Evolutionary conservation across 169 alveolate species (phyloP).

Genomic region (Perkinsus olseni): DNA sequence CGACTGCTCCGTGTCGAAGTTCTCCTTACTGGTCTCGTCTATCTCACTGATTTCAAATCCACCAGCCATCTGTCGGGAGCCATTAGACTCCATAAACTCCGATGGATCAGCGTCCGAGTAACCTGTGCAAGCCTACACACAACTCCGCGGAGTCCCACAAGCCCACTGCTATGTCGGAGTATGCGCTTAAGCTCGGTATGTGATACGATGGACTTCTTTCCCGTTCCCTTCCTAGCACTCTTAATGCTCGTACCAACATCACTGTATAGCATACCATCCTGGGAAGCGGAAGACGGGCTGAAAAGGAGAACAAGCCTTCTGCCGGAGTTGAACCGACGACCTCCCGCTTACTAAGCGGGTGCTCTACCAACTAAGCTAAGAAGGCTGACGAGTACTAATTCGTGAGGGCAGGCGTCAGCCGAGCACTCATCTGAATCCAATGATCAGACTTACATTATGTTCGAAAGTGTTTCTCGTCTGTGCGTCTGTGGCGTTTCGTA

Average conservation of each 20-base stretch:
- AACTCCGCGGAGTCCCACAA: not conserved
- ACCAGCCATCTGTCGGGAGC: not conserved
- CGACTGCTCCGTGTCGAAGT: not conserved
- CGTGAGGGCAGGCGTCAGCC: not conserved
- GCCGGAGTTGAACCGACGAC: slow-evolving; percentile 1
- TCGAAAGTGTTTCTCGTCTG: not conserved
- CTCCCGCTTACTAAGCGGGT: slow-evolving; percentile 5
- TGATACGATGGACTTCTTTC: not conserved
- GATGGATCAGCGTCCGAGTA: not conserved
- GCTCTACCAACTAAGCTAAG: slow-evolving; percentile 3
- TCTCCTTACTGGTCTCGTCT: not conserved
- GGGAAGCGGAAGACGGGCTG: not conserved
- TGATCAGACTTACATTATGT: not conserved
- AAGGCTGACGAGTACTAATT: not conserved
- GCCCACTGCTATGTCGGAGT: not conserved
- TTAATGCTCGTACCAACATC: not conserved
- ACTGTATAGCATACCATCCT: not conserved
- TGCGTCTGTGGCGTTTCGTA: not conserved
- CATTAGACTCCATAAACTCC: not conserved
- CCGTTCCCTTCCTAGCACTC: not conserved
- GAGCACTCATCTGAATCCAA: not conserved
- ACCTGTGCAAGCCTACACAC: not conserved
- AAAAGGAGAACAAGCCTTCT: not conserved
- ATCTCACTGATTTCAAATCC: not conserved
- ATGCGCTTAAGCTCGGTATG: not conserved